These are phyloP conservation scores for Naganishia randhawae DNA, from an alignment of 768 basidiomycete genomes.

Conservation along the genomic window DNA sequence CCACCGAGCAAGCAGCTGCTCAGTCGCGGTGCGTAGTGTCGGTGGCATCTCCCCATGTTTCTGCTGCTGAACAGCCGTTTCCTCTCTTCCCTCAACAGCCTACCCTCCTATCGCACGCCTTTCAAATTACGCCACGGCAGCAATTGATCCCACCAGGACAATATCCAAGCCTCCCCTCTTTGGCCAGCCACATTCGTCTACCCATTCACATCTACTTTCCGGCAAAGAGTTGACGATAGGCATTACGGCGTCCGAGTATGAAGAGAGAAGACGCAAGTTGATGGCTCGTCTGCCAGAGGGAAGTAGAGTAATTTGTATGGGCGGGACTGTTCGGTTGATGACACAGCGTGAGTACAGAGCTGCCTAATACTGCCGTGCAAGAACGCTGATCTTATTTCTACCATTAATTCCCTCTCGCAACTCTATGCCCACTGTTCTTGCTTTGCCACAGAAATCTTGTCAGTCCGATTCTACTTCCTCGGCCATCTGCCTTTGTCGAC, in stretches of 20 bases:
- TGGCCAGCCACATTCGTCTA: constrained; percentile 72
- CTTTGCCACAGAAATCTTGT: constrained; percentile 67
- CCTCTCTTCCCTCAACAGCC: neutral
- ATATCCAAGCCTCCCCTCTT: constrained; percentile 66
- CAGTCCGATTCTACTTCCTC: constrained; percentile 46
- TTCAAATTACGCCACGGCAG: neutral
- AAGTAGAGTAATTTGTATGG: constrained; percentile 69
- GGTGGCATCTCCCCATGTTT: neutral
- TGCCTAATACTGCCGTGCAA: neutral
- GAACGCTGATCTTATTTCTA: neutral
- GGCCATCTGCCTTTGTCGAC: constrained; percentile 1
- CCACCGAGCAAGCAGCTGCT: neutral
- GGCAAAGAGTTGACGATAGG: constrained; percentile 71
- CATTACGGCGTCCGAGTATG: constrained; percentile 73
- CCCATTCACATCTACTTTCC: constrained; percentile 75
- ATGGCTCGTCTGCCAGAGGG: constrained; percentile 71
- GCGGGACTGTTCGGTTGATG: constrained; percentile 60
- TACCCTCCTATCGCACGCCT: neutral
- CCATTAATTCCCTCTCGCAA: neutral
- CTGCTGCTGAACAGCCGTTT: neutral
- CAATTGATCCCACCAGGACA: neutral
- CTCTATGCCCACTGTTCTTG: constrained; percentile 19
- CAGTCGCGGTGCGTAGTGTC: neutral
- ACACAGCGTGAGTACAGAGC: constrained; percentile 66
- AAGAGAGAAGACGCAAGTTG: constrained; percentile 62